A percentile compares a stretch with the other conserved stretches of the same genome.
Conservation (phyloP, 2,329 filamentous ascomycete genomes). For the Canariomyces notabilis region DNA sequence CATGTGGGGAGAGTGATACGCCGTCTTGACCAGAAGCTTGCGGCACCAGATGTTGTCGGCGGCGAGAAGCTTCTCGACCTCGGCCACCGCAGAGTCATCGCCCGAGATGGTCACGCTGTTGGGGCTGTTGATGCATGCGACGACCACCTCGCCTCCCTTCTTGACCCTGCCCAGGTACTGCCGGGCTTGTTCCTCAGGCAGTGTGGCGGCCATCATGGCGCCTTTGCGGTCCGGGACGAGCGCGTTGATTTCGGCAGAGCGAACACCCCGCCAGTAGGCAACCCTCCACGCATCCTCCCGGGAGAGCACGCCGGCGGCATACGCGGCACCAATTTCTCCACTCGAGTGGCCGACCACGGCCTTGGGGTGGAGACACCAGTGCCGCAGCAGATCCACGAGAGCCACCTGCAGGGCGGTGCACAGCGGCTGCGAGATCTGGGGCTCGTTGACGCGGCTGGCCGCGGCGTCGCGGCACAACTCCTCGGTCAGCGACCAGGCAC, state of each 20-base stretch:
- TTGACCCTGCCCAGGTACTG: constrained; percentile 34
- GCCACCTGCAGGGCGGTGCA: constrained; percentile 37
- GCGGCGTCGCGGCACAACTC: constrained; percentile 12
- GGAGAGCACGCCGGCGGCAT: constrained; percentile 35
- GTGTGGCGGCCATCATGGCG: constrained; percentile 20
- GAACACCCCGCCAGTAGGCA: constrained; percentile 36
- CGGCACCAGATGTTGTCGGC: constrained; percentile 14
- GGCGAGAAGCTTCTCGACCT: constrained; percentile 12
- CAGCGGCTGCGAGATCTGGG: constrained; percentile 30
- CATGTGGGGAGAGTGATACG: constrained; percentile 29
- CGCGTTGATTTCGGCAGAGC: constrained; percentile 18
- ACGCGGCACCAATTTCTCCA: constrained; percentile 43
- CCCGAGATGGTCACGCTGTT: constrained; percentile 25
- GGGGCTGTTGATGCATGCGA: constrained; percentile 24
- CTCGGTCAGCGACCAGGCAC: constrained; percentile 10
- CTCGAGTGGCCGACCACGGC: constrained; percentile 39
- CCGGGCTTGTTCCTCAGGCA: constrained; percentile 15
- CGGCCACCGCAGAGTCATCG: constrained; percentile 28
- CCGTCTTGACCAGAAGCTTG: constrained; percentile 29
- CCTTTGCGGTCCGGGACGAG: constrained; percentile 22
- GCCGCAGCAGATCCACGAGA: constrained; percentile 35
- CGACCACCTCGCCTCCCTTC: constrained; percentile 11
- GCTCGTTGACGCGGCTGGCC: constrained; percentile 15
- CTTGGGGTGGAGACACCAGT: constrained; percentile 29
- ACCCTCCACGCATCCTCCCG: constrained; percentile 33